Evolutionary conservation across 805 yeast genomes (phyloP).

Genomic region (Pichia insulana): DNA sequence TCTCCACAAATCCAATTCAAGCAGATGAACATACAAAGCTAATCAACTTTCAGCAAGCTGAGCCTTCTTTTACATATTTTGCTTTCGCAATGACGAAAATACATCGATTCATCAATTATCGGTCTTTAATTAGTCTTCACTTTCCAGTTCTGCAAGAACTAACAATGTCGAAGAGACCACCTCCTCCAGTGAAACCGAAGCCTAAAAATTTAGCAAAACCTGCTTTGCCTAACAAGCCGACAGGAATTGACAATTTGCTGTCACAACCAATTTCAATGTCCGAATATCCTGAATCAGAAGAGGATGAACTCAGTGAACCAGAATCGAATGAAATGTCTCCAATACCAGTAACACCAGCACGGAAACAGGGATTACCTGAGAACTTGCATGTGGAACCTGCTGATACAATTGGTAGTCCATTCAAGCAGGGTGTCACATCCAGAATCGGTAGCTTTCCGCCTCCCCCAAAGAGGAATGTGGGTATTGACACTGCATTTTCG

Average conservation of each 20-base stretch:
- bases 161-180: conserved; percentile 17
- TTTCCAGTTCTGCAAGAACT: neutral
- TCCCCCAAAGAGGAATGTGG: conserved; percentile 8
- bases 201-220: conserved; percentile 24
- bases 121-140: too few relatives aligned
- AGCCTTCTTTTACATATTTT: too few relatives aligned
- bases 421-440: neutral
- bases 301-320: neutral
- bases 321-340: neutral
- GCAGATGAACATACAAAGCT: too few relatives aligned
- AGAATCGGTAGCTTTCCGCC: conserved; percentile 1
- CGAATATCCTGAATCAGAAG: neutral
- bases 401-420: conserved; percentile 1
- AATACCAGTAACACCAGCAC: neutral
- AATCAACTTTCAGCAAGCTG: too few relatives aligned
- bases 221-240: too few relatives aligned
- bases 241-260: conserved; percentile 2
- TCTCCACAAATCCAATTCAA: too few relatives aligned
- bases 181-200: conserved; percentile 27
- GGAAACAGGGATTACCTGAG: neutral
- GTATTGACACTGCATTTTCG: neutral
- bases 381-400: too few relatives aligned
- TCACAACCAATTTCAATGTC: conserved; percentile 7
- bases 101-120: too few relatives aligned
- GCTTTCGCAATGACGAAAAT: too few relatives aligned